Conservation (phyloP, 2,329 filamentous ascomycete species). For the Chrysosporium queenslandicum region DNA sequence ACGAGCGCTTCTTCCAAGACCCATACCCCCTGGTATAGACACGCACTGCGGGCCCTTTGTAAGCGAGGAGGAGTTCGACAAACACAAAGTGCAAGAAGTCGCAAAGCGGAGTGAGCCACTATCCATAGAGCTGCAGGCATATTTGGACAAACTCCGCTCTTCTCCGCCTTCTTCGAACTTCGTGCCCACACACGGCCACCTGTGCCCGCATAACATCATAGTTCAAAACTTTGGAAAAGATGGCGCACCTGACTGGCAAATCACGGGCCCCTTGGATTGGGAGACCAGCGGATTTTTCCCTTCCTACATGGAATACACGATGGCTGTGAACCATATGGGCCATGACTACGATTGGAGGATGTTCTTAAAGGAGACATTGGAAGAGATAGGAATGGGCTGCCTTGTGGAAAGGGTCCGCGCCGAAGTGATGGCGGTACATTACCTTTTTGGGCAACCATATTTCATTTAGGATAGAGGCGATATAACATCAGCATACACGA, state of each 20-base stretch:
- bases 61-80: too few species aligned
- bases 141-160: not conserved
- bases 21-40: too few species aligned
- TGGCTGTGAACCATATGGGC: not conserved
- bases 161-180: not conserved
- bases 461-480: too few species aligned
- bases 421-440: not conserved
- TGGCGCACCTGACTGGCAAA: not conserved
- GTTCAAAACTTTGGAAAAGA: not conserved
- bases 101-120: too few species aligned
- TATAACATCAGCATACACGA: too few species aligned
- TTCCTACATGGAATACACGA: not conserved
- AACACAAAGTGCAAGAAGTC: too few species aligned
- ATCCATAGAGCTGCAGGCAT: not conserved
- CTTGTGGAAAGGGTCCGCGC: too few species aligned
- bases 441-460: slow-evolving; percentile 1
- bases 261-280: not conserved
- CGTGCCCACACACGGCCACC: not conserved
- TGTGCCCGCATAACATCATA: not conserved
- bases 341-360: not conserved
- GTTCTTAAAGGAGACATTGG: not conserved
- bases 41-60: too few species aligned
- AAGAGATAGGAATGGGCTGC: not conserved
- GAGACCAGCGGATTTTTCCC: not conserved
- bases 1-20: too few species aligned